A percentile compares a stretch with the other conserved stretches of the same genome.
Conservation (phyloP, 257 asterid genomes). For the Solanum commersonii region DNA sequence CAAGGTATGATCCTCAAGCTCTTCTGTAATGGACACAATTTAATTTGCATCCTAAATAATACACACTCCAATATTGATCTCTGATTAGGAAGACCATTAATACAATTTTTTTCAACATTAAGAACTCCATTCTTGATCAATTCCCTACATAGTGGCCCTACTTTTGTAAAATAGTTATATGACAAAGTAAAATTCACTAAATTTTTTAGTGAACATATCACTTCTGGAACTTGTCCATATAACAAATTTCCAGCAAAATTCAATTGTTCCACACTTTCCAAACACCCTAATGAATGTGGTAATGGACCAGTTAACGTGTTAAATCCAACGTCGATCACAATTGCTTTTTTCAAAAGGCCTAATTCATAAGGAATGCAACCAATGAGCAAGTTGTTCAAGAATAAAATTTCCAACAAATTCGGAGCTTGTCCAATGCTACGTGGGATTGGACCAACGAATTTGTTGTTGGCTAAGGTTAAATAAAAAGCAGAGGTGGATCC, state of each 20-base stretch:
- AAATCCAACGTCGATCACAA: constrained; percentile 42
- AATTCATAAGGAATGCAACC: constrained; percentile 59
- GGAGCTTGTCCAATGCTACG: constrained; percentile 18
- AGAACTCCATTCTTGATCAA: constrained; percentile 37
- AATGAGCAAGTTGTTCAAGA: constrained; percentile 40
- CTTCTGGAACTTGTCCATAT: constrained; percentile 53
- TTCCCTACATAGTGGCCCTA: constrained; percentile 44
- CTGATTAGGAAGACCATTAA: constrained; percentile 47
- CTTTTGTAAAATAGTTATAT: constrained; percentile 39
- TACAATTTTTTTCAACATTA: constrained; percentile 47
- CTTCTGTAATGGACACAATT: constrained; percentile 31
- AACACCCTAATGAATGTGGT: constrained; percentile 52
- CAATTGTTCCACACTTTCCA: constrained; percentile 38
- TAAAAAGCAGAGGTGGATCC: constrained; percentile 11
- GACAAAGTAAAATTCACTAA: constrained; percentile 46
- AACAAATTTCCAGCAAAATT: constrained; percentile 49
- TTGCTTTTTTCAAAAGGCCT: constrained; percentile 37
- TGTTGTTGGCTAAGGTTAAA: constrained; percentile 63
- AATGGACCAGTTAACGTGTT: constrained; percentile 51
- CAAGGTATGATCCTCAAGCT: constrained; percentile 26
- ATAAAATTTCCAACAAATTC: constrained; percentile 33
- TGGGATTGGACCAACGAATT: constrained; percentile 58
- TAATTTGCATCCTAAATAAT: constrained; percentile 24
- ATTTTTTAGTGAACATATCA: constrained; percentile 29
- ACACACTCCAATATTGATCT: constrained; percentile 40